phyloP scores from a whole-genome alignment of 306 rosid species.

The Erythrophleum fordii region DNA sequence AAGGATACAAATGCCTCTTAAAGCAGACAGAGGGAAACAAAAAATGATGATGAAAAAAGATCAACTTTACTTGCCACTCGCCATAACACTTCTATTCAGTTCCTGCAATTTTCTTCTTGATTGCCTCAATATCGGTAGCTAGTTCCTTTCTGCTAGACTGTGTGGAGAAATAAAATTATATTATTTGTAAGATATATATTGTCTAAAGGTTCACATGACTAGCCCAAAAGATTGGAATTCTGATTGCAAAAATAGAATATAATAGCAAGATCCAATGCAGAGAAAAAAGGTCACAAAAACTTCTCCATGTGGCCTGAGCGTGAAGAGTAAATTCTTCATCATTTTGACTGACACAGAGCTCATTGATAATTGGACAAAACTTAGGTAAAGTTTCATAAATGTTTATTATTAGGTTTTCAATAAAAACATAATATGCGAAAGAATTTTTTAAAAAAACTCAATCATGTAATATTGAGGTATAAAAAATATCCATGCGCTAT shows the following conservation, averaged over 20 bases:
- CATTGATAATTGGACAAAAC: not conserved
- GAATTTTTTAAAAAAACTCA: not conserved
- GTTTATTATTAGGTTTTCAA: not conserved
- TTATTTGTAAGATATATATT: slow-evolving; percentile 11
- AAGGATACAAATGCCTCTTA: slow-evolving; percentile 50
- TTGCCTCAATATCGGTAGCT: slow-evolving; percentile 73
- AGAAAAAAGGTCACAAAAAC: too few relatives aligned
- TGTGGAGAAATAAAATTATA: slow-evolving; percentile 3
- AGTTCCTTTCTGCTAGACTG: slow-evolving; percentile 98
- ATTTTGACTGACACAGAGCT: not conserved
- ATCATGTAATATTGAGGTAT: not conserved
- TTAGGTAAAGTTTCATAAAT: not conserved
- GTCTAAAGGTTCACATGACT: not conserved
- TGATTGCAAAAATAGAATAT: slow-evolving; percentile 16
- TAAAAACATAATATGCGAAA: not conserved
- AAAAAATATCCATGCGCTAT: not conserved
- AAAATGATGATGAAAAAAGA: slow-evolving; percentile 41
- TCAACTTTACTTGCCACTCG: slow-evolving; percentile 37
- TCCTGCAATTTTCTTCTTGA: slow-evolving; percentile 98
- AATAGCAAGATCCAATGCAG: not conserved
- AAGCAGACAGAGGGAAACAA: slow-evolving; percentile 45
- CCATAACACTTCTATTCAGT: slow-evolving; percentile 58
- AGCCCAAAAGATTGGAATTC: not conserved
- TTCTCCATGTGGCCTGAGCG: not conserved
- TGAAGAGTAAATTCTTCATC: not conserved